phyloP scores from a whole-genome alignment of 768 basidiomycete genomes.

The Fomitopsis pulvina region DNA sequence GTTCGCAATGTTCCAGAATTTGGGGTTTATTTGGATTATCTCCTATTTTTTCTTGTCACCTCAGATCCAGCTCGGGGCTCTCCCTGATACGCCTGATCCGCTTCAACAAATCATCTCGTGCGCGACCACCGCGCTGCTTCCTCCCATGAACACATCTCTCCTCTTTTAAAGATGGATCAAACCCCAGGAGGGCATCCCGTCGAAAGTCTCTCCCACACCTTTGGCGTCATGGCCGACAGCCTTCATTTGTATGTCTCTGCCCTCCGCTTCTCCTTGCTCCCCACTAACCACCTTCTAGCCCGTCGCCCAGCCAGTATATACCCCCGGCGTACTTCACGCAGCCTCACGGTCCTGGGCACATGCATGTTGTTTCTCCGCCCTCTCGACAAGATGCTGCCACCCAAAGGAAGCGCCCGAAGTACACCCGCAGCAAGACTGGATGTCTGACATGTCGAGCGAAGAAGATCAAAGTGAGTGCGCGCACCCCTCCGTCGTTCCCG shows the following conservation, averaged over 20 bases:
- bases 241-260: slow-evolving; percentile 25
- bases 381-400: slow-evolving; percentile 43
- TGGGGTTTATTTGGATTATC: slow-evolving; percentile 12
- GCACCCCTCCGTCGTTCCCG: not conserved
- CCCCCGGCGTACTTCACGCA: slow-evolving; percentile 17
- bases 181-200: slow-evolving; percentile 19
- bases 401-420: slow-evolving; percentile 83
- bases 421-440: slow-evolving; percentile 90
- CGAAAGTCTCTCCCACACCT: slow-evolving; percentile 19
- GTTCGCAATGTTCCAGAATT: slow-evolving; percentile 10
- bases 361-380: slow-evolving; percentile 43
- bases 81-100: slow-evolving; percentile 31
- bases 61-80: slow-evolving; percentile 23
- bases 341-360: slow-evolving; percentile 34
- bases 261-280: not conserved
- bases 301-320: slow-evolving; percentile 21
- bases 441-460: slow-evolving; percentile 91
- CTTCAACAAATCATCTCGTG: slow-evolving; percentile 23
- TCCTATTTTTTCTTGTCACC: slow-evolving; percentile 5
- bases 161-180: slow-evolving; percentile 21
- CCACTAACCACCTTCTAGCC: slow-evolving; percentile 13
- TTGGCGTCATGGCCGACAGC: slow-evolving; percentile 27
- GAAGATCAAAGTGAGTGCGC: slow-evolving; percentile 79
- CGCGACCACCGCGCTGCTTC: slow-evolving; percentile 13
- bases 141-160: slow-evolving; percentile 16